A percentile compares a stretch with the other conserved stretches of the same genome.
phyloP scores from a whole-genome alignment of 768 basidiomycete genomes.

The Russula sp. region DNA sequence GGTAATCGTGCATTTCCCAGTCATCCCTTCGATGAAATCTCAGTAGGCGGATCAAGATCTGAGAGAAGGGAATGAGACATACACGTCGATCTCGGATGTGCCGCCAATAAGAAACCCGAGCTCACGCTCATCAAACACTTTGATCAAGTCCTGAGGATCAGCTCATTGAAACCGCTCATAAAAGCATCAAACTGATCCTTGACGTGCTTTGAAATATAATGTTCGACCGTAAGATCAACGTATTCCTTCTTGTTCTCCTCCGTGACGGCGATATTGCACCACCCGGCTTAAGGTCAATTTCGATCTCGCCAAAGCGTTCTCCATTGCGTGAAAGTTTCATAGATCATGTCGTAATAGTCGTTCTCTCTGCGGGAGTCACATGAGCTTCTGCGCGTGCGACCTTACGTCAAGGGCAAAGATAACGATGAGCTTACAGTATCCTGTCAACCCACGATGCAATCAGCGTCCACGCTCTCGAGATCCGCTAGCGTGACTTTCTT shows the following conservation, averaged over 20 bases:
- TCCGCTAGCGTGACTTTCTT: conserved; percentile 95
- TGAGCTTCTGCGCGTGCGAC: conserved; percentile 26
- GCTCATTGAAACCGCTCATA: conserved; percentile 98
- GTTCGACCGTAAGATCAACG: conserved; percentile 89
- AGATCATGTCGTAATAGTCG: conserved; percentile 95
- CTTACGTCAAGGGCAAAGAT: conserved; percentile 9
- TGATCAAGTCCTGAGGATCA: conserved; percentile 98
- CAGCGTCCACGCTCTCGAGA: conserved; percentile 94
- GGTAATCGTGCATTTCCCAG: no score
- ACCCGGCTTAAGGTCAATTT: conserved; percentile 88
- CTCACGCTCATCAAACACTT: conserved; percentile 98
- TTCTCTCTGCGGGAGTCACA: conserved; percentile 66
- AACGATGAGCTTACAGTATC: conserved; percentile 76
- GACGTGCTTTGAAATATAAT: conserved; percentile 94
- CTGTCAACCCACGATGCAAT: conserved; percentile 92
- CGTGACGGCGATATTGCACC: conserved; percentile 89
- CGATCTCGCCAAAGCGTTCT: conserved; percentile 98
- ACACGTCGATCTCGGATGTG: conserved; percentile 99
- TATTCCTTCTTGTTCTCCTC: conserved; percentile 99
- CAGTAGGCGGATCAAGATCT: no score
- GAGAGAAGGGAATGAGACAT: conserved; percentile 41
- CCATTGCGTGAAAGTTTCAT: conserved; percentile 94
- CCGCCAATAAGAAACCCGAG: conserved; percentile 96
- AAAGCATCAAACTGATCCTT: conserved; percentile 99
- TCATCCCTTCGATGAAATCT: no score